phyloP scores from a whole-genome alignment of 768 basidiomycete genomes.

The Vararia minispora region DNA sequence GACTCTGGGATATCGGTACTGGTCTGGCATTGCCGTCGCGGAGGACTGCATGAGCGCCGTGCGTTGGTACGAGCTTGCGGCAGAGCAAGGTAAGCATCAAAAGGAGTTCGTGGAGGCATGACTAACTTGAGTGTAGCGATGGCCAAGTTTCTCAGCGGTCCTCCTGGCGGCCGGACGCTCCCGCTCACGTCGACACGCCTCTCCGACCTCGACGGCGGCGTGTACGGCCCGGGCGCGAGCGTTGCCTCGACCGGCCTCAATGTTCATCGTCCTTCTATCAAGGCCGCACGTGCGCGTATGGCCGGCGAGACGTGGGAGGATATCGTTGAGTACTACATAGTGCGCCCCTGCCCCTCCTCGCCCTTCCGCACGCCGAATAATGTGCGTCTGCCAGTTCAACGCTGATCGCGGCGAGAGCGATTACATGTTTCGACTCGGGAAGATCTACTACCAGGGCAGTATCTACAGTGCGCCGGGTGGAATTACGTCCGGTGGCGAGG shows the following conservation, averaged over 20 bases:
- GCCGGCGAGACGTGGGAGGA: slow-evolving; percentile 95
- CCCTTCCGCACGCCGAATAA: neutral
- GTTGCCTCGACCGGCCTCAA: slow-evolving; percentile 82
- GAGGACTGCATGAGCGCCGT: slow-evolving; percentile 80
- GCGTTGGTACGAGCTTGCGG: slow-evolving; percentile 83
- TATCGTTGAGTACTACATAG: slow-evolving; percentile 84
- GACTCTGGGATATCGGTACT: slow-evolving; percentile 88
- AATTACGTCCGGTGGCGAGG: slow-evolving; percentile 78
- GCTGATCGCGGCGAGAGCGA: slow-evolving; percentile 85
- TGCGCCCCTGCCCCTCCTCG: slow-evolving; percentile 22
- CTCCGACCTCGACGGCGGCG: slow-evolving; percentile 85
- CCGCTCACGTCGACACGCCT: slow-evolving; percentile 72
- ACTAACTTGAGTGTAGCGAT: slow-evolving; percentile 44
- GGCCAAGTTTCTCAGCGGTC: slow-evolving; percentile 68
- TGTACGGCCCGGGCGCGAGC: slow-evolving; percentile 92
- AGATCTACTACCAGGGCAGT: slow-evolving; percentile 93
- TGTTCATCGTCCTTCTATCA: slow-evolving; percentile 61
- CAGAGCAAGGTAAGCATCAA: slow-evolving; percentile 68
- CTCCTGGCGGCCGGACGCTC: slow-evolving; percentile 82
- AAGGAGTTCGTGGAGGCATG: too few species aligned
- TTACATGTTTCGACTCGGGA: slow-evolving; percentile 88
- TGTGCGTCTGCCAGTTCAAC: slow-evolving; percentile 69
- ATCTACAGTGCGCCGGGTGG: slow-evolving; percentile 77
- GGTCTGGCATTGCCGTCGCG: slow-evolving; percentile 88
- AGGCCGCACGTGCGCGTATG: slow-evolving; percentile 70